Percentiles rank a stretch among this genome's conserved stretches.
These are phyloP conservation scores for Pelargonium citronellum DNA, from an alignment of 441 rosid genomes.

Conservation along the genomic window DNA sequence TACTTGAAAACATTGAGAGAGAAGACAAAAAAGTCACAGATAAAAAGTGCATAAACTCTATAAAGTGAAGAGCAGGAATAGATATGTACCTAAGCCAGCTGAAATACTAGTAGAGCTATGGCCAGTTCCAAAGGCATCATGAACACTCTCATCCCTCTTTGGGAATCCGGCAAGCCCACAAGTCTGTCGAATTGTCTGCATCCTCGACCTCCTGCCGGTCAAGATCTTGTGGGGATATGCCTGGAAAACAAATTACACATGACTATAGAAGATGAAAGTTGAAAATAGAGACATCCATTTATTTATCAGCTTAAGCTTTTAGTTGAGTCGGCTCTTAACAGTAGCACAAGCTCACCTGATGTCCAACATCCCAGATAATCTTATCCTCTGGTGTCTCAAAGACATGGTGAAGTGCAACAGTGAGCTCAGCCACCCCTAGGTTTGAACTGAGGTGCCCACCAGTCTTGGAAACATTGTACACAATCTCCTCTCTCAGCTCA, in stretches of 20 bases:
- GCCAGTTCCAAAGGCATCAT: constrained; percentile 69
- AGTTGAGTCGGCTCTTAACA: no score
- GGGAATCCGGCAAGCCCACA: constrained; percentile 76
- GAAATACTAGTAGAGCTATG: constrained; percentile 84
- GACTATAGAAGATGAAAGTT: no score
- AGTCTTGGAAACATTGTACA: constrained; percentile 43
- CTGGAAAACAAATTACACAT: no score
- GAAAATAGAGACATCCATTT: no score
- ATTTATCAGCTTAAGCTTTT: no score
- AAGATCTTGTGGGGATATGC: constrained; percentile 66
- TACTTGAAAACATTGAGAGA: no score
- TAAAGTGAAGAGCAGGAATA: no score
- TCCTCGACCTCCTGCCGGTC: constrained; percentile 63
- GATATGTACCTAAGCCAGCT: constrained; percentile 77
- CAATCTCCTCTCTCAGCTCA: constrained; percentile 61
- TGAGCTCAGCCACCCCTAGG: constrained; percentile 64
- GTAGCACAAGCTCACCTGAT: constrained; percentile 74
- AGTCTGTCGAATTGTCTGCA: constrained; percentile 63
- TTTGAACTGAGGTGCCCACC: constrained; percentile 77
- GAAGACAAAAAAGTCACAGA: no score
- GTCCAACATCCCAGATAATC: constrained; percentile 76
- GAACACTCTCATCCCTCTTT: constrained; percentile 60
- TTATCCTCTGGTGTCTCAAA: constrained; percentile 61
- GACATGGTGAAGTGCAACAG: constrained; percentile 59
- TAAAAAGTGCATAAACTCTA: no score